Percentiles rank a stretch among this genome's conserved stretches.
These are phyloP conservation scores for Phylloporus rhodoxanthus DNA, from an alignment of 768 basidiomycete genomes.

Conservation along the genomic window DNA sequence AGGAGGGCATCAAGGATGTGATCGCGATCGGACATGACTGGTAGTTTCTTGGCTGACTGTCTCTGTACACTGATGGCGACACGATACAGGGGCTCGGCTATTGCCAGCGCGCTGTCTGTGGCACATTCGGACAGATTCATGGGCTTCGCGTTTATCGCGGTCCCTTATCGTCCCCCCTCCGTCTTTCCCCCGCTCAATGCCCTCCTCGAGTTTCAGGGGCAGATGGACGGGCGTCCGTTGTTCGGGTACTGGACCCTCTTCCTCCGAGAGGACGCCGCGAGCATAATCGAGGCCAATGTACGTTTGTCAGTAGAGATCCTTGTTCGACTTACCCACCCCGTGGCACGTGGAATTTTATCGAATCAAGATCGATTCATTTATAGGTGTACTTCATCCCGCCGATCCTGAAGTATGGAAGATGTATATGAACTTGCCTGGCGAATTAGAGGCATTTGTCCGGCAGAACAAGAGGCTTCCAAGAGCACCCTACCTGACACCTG, in stretches of 20 bases:
- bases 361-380: conserved; percentile 36
- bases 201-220: conserved; percentile 22
- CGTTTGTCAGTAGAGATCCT: conserved; percentile 10
- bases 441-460: conserved; percentile 27
- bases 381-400: conserved; percentile 31
- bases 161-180: conserved; percentile 30
- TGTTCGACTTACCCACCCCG: not conserved
- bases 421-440: conserved; percentile 32
- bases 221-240: conserved; percentile 33
- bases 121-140: conserved; percentile 37
- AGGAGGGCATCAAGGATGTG: conserved; percentile 28
- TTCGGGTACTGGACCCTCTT: conserved; percentile 42
- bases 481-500: conserved; percentile 30
- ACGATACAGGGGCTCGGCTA: conserved; percentile 31
- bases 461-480: conserved; percentile 18
- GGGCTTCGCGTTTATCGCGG: conserved; percentile 34
- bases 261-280: conserved; percentile 25
- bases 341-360: too few species aligned
- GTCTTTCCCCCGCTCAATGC: conserved; percentile 24
- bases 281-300: conserved; percentile 32
- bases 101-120: conserved; percentile 34
- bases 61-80: not conserved
- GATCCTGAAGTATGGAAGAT: conserved; percentile 34
- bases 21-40: conserved; percentile 40
- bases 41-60: conserved; percentile 8